These are phyloP conservation scores for Paecilomyces formosus DNA, from an alignment of 2,329 filamentous ascomycete genomes.

Conservation along the genomic window DNA sequence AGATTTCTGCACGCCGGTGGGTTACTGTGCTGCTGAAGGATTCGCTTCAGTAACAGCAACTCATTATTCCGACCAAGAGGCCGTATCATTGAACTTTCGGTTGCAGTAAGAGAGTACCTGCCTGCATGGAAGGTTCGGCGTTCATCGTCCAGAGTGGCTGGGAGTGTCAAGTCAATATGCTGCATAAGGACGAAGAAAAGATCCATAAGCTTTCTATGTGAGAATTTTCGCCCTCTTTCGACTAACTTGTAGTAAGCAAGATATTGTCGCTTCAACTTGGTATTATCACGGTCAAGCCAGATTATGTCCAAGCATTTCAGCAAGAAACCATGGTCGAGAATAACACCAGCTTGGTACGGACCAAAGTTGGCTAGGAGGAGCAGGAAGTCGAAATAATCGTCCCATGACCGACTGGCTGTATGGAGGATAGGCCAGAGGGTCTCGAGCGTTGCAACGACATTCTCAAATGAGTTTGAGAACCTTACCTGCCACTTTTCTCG, in stretches of 20 bases:
- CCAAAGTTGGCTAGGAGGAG: constrained; percentile 59
- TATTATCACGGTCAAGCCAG: constrained; percentile 47
- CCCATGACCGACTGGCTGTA: constrained; percentile 58
- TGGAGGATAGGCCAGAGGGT: constrained; percentile 59
- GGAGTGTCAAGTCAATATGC: constrained; percentile 28
- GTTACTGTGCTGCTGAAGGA: constrained; percentile 57
- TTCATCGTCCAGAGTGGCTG: constrained; percentile 17
- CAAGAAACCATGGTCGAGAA: constrained; percentile 58
- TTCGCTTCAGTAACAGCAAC: constrained; percentile 48
- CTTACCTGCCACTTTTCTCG: constrained; percentile 16
- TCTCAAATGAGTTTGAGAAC: constrained; percentile 22
- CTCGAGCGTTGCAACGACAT: constrained; percentile 42
- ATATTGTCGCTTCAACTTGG: constrained; percentile 48
- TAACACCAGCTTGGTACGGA: constrained; percentile 46
- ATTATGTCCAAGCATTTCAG: constrained; percentile 53
- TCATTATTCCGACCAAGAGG: constrained; percentile 25
- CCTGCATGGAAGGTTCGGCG: constrained; percentile 17
- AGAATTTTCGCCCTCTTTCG: constrained; percentile 41
- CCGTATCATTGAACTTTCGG: constrained; percentile 27
- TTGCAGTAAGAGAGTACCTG: constrained; percentile 24
- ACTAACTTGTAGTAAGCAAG: constrained; percentile 32
- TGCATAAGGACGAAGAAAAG: constrained; percentile 33
- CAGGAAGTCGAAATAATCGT: constrained; percentile 67
- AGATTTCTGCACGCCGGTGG: constrained; percentile 47
- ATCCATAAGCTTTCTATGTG: constrained; percentile 33